Conservation (phyloP, 352 stramenopile species). For the Phytophthora kernoviae region DNA sequence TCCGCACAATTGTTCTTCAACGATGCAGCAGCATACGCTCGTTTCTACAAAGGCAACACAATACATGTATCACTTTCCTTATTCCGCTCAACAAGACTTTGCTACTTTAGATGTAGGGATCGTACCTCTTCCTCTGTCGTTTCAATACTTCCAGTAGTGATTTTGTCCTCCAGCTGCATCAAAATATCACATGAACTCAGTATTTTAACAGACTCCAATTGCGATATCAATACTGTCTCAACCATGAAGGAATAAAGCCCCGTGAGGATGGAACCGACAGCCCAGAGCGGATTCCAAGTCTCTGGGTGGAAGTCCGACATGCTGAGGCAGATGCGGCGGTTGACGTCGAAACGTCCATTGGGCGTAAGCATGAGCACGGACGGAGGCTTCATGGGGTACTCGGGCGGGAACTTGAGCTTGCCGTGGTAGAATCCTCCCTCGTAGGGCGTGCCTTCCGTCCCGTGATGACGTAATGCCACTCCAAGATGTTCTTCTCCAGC, state of each 20-base stretch:
- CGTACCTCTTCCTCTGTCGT: slow-evolving; percentile 73
- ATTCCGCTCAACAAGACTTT: background rate
- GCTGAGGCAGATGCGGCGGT: slow-evolving; percentile 93
- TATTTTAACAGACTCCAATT: background rate
- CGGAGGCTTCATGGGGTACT: slow-evolving; percentile 97
- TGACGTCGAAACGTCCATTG: slow-evolving; percentile 95
- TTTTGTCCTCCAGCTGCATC: slow-evolving; percentile 63
- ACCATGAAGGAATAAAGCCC: slow-evolving; percentile 96
- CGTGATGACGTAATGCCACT: slow-evolving; percentile 96
- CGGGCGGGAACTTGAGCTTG: slow-evolving; percentile 92
- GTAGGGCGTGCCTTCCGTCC: slow-evolving; percentile 74
- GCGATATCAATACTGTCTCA: background rate
- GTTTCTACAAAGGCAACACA: slow-evolving; percentile 51
- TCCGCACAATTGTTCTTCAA: slow-evolving; percentile 82
- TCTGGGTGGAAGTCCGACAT: slow-evolving; percentile 97
- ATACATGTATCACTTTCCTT: background rate
- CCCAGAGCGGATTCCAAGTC: slow-evolving; percentile 97
- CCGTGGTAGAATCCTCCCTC: slow-evolving; percentile 92
- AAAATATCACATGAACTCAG: background rate
- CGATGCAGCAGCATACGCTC: slow-evolving; percentile 63
- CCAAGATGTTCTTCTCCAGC: slow-evolving; percentile 93
- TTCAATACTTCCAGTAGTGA: slow-evolving; percentile 88
- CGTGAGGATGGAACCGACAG: slow-evolving; percentile 94
- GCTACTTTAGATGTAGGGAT: background rate
- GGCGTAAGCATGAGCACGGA: slow-evolving; percentile 95